Percentiles rank a stretch among this genome's conserved stretches.
phyloP scores from a whole-genome alignment of 257 asterid genomes.

The Nicotiana paniculata region DNA sequence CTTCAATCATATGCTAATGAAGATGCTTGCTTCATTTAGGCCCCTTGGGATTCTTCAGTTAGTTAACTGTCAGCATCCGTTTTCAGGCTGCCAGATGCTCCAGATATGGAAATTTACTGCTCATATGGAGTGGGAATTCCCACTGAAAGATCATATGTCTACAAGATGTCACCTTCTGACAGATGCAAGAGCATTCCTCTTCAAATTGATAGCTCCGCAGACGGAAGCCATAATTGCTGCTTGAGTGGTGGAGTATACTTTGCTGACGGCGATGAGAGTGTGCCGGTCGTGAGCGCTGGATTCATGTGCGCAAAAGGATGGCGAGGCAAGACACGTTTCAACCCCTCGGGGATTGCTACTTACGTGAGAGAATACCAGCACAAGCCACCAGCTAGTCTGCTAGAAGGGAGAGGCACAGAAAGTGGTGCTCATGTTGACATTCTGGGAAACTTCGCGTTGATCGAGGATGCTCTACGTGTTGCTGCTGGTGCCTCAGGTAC shows the following conservation, averaged over 20 bases:
- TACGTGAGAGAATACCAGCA: constrained; percentile 66
- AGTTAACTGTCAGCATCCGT: background rate
- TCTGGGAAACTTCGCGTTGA: constrained; percentile 72
- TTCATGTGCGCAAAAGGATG: constrained; percentile 91
- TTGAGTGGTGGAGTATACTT: constrained; percentile 67
- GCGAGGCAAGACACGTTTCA: constrained; percentile 74
- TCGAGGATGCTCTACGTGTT: constrained; percentile 68
- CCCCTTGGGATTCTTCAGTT: background rate
- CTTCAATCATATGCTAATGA: background rate
- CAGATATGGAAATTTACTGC: constrained; percentile 80
- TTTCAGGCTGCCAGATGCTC: constrained; percentile 81
- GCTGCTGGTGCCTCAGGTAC: constrained; percentile 67
- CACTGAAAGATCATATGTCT: constrained; percentile 75
- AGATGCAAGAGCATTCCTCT: constrained; percentile 71
- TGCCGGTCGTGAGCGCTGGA: constrained; percentile 68
- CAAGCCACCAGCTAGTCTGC: constrained; percentile 61
- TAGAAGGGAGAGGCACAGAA: constrained; percentile 77
- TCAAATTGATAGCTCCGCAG: constrained; percentile 72
- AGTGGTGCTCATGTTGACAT: constrained; percentile 88
- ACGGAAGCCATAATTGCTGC: constrained; percentile 53
- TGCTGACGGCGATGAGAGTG: constrained; percentile 74
- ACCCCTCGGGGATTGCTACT: constrained; percentile 64
- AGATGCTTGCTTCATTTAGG: background rate
- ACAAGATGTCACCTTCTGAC: constrained; percentile 51
- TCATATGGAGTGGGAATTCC: constrained; percentile 81